Conservation (phyloP, 495 filamentous ascomycete genomes). For the Aspergillus cavernicola region DNA sequence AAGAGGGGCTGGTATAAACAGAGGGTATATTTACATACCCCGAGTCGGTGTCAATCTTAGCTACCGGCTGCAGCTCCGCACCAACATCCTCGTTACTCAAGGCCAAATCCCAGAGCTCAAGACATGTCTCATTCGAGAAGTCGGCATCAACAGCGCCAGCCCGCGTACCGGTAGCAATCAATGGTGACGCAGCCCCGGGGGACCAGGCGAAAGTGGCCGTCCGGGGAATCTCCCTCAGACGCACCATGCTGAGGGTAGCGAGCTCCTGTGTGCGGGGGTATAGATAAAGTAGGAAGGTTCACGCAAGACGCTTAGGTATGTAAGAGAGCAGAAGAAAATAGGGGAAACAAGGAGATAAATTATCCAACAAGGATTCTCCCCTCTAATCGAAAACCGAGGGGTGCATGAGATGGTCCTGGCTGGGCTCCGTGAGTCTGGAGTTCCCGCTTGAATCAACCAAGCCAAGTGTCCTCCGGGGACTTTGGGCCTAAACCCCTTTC, state of each 20-base stretch:
- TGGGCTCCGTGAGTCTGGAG: background rate
- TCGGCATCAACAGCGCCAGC: conserved; percentile 94
- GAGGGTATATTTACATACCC: conserved; percentile 53
- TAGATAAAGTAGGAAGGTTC: conserved; percentile 17
- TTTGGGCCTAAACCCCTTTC: conserved; percentile 30
- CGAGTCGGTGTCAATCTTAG: conserved; percentile 81
- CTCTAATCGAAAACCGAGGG: conserved; percentile 20
- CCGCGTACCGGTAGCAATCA: conserved; percentile 91
- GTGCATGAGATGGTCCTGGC: conserved; percentile 13
- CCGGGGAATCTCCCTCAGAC: conserved; percentile 88
- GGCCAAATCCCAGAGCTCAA: conserved; percentile 93
- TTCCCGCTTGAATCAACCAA: conserved; percentile 35
- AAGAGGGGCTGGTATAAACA: background rate
- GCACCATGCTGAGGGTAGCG: conserved; percentile 67
- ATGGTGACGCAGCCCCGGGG: conserved; percentile 65
- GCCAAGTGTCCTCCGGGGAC: conserved; percentile 48
- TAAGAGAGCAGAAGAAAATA: conserved; percentile 3
- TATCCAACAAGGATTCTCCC: conserved; percentile 17
- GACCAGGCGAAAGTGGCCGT: conserved; percentile 98
- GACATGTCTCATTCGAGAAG: conserved; percentile 94
- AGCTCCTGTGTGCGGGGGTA: conserved; percentile 9
- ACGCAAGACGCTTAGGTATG: conserved; percentile 1
- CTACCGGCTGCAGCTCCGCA: conserved; percentile 79
- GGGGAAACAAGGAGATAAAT: background rate
- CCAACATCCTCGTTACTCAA: conserved; percentile 69